phyloP scores from a whole-genome alignment of 2,329 filamentous ascomycete species.

The Epichloe brachyelytri region DNA sequence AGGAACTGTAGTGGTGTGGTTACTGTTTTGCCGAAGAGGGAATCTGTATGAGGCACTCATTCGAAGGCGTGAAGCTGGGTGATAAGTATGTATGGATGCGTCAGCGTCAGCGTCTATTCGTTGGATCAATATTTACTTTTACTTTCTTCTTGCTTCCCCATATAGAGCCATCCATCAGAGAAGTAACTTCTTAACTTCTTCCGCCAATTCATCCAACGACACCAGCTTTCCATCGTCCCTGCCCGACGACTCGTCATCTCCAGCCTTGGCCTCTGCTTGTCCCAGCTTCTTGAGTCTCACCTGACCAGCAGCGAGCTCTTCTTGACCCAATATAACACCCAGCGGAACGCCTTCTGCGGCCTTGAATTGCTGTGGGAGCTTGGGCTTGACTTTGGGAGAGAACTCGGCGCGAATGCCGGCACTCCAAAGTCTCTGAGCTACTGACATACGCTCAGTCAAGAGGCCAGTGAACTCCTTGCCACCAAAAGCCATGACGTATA shows the following conservation, averaged over 20 bases:
- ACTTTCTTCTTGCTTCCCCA: not conserved
- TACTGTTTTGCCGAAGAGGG: too few species aligned
- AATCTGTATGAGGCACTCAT: too few species aligned
- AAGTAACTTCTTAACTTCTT: slow-evolving; percentile 40
- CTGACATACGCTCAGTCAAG: slow-evolving; percentile 69
- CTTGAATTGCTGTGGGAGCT: slow-evolving; percentile 82
- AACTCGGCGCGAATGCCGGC: slow-evolving; percentile 78
- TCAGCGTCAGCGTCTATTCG: not conserved
- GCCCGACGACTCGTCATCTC: slow-evolving; percentile 72
- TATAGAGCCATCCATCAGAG: slow-evolving; percentile 1
- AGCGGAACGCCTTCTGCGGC: slow-evolving; percentile 79
- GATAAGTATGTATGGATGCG: not conserved
- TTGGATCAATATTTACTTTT: not conserved
- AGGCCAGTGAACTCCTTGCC: slow-evolving; percentile 73
- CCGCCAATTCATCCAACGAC: slow-evolving; percentile 46
- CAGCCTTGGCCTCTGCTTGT: slow-evolving; percentile 56
- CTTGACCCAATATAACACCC: slow-evolving; percentile 80
- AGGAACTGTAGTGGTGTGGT: too few species aligned
- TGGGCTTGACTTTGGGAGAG: slow-evolving; percentile 80
- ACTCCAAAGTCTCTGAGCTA: slow-evolving; percentile 68
- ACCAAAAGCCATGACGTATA: slow-evolving; percentile 90
- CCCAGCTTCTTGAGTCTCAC: slow-evolving; percentile 74
- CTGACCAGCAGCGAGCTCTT: slow-evolving; percentile 72
- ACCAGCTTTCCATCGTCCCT: slow-evolving; percentile 71
- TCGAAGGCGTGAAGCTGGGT: not conserved